phyloP scores from a whole-genome alignment of 2,329 filamentous ascomycete genomes.

The Amylocarpus encephaloides region DNA sequence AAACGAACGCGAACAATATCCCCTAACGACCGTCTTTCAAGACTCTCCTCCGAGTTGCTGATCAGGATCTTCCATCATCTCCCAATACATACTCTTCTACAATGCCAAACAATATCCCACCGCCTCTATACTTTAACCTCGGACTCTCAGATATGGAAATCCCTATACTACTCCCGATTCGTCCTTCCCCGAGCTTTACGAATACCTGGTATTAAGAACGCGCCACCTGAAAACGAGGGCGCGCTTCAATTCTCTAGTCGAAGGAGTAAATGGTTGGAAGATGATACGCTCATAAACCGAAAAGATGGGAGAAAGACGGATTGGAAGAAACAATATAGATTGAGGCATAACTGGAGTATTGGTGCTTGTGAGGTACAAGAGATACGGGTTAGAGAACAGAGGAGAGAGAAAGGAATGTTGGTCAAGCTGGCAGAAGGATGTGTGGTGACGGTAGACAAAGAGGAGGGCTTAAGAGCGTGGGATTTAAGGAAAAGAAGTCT shows the following conservation, averaged over 20 bases:
- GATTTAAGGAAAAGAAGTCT: conserved; percentile 57
- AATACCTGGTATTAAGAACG: conserved; percentile 57
- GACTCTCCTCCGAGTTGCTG: conserved; percentile 79
- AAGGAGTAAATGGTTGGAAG: conserved; percentile 44
- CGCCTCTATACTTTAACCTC: conserved; percentile 66
- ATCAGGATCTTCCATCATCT: conserved; percentile 76
- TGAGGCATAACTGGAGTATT: conserved; percentile 84
- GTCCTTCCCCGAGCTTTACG: conserved; percentile 73
- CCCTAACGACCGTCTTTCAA: conserved; percentile 56
- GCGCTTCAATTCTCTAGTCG: conserved; percentile 35
- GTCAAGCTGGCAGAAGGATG: conserved; percentile 73
- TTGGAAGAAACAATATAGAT: conserved; percentile 85
- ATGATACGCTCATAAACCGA: conserved; percentile 26
- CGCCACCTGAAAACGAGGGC: conserved; percentile 11
- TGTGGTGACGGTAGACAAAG: conserved; percentile 68
- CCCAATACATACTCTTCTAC: conserved; percentile 60
- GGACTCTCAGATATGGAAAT: conserved; percentile 88
- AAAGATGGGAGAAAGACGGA: conserved; percentile 43
- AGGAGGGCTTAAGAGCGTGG: conserved; percentile 72
- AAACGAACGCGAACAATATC: conserved; percentile 20
- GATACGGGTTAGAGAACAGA: conserved; percentile 43
- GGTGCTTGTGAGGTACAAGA: conserved; percentile 77
- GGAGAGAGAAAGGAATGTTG: conserved; percentile 50
- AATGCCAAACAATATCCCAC: conserved; percentile 59
- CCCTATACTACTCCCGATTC: conserved; percentile 80